Evolutionary conservation across 192 early-diverging fungal genomes (phyloP).

Genomic region (Lobosporangium transversale): DNA sequence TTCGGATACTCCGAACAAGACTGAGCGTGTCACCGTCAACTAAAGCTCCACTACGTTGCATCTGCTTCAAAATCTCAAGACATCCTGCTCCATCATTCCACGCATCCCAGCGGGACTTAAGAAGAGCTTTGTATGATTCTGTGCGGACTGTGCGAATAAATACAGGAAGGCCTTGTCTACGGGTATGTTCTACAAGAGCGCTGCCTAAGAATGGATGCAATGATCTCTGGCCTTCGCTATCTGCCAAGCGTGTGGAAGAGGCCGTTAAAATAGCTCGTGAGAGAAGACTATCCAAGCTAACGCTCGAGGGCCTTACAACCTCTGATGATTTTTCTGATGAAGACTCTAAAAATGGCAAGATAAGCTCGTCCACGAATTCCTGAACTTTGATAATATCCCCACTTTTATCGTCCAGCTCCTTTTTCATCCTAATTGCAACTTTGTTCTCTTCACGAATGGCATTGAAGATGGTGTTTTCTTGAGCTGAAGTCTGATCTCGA

Average conservation of each 20-base stretch:
- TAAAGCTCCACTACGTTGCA: slow-evolving; percentile 41
- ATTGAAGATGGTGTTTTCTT: slow-evolving; percentile 28
- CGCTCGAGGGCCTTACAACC: slow-evolving; percentile 19
- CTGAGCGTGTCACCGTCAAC: slow-evolving; percentile 28
- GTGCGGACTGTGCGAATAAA: slow-evolving; percentile 42
- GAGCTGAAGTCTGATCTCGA: slow-evolving; percentile 15
- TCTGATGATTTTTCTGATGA: neutral
- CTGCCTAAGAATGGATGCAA: slow-evolving; percentile 40
- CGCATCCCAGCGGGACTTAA: slow-evolving; percentile 37
- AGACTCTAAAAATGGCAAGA: slow-evolving; percentile 17
- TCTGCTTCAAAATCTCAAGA: slow-evolving; percentile 43
- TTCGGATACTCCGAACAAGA: slow-evolving; percentile 14
- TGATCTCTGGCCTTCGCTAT: neutral
- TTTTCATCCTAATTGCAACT: slow-evolving; percentile 45
- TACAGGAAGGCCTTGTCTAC: slow-evolving; percentile 32
- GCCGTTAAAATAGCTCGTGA: slow-evolving; percentile 26
- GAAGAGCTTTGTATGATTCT: slow-evolving; percentile 38
- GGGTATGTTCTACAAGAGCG: slow-evolving; percentile 37
- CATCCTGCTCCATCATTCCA: slow-evolving; percentile 42
- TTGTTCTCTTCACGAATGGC: slow-evolving; percentile 45
- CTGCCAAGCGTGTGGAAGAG: slow-evolving; percentile 2
- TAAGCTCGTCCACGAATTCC: slow-evolving; percentile 45
- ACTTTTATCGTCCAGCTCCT: slow-evolving; percentile 30
- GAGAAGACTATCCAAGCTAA: slow-evolving; percentile 36
- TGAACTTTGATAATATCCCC: slow-evolving; percentile 26